These are phyloP conservation scores for Ceratocystis cacaofunesta DNA, from an alignment of 2,329 filamentous ascomycete species.

Conservation along the genomic window DNA sequence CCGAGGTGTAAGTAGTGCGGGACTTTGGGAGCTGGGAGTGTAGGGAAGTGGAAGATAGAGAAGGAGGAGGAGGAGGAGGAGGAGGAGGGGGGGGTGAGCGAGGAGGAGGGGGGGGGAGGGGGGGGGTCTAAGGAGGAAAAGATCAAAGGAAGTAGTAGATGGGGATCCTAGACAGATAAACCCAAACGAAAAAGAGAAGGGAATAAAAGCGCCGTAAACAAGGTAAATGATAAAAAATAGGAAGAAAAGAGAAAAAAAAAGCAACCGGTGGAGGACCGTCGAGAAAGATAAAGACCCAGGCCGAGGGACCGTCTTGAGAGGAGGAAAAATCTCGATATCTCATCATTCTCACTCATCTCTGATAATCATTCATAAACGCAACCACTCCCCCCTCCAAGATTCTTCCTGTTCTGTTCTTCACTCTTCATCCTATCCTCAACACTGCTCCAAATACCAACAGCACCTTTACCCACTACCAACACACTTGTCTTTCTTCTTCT, in stretches of 20 bases:
- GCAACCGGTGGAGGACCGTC: neutral
- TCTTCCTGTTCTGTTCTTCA: neutral
- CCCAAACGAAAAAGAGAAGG: conserved; percentile 1
- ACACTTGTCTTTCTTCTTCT: neutral
- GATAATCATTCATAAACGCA: neutral
- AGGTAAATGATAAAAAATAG: neutral
- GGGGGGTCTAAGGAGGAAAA: neutral
- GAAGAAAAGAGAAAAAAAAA: neutral
- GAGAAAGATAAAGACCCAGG: conserved; percentile 1
- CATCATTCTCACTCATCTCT: neutral
- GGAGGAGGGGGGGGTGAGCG: no score
- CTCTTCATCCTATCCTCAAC: neutral
- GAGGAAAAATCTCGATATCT: neutral
- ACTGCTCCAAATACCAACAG: neutral
- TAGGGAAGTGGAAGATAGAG: neutral
- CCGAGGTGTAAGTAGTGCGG: neutral
- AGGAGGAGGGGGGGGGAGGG: no score
- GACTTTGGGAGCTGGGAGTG: neutral
- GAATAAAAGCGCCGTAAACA: conserved; percentile 4
- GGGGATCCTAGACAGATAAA: neutral
- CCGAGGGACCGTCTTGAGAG: neutral
- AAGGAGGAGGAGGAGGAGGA: neutral
- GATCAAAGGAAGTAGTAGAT: neutral
- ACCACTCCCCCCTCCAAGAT: neutral
- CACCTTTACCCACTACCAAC: neutral